phyloP scores from a whole-genome alignment of 1,284 basidiomycete species.

The Ceraceosorus guamensis region DNA sequence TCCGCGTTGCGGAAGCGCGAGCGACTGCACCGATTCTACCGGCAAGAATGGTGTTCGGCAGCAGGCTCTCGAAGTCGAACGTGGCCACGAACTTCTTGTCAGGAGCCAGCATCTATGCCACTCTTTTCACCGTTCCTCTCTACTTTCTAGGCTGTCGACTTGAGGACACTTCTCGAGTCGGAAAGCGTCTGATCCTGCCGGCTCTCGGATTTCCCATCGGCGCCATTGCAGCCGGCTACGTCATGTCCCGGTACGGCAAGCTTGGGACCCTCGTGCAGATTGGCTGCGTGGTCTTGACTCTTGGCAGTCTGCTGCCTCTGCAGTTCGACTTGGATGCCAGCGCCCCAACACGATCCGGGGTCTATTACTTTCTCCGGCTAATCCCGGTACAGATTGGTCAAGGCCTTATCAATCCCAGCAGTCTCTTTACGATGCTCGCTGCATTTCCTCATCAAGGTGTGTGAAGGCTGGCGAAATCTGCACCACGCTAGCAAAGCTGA shows the following conservation, averaged over 20 bases:
- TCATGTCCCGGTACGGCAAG: constrained; percentile 4
- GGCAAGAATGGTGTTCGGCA: constrained; percentile 1
- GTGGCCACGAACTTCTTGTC: constrained; percentile 4
- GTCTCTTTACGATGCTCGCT: constrained; percentile 1
- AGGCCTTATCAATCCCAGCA: constrained; percentile 2
- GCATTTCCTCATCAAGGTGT: neutral
- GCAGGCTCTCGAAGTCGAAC: neutral
- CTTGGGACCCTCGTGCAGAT: neutral
- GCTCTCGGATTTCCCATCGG: constrained; percentile 4
- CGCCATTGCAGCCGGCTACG: constrained; percentile 1
- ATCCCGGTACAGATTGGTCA: neutral
- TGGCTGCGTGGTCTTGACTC: neutral
- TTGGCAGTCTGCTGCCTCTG: neutral
- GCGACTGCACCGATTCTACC: constrained; percentile 2
- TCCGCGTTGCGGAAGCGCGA: neutral
- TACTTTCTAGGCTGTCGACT: constrained; percentile 1
- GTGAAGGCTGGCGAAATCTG: too few species aligned
- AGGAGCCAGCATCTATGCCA: neutral
- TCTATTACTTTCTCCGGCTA: neutral
- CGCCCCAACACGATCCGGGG: neutral
- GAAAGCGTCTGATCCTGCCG: constrained; percentile 1
- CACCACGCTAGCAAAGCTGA: too few species aligned
- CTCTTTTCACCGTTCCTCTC: constrained; percentile 3
- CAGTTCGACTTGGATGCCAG: neutral
- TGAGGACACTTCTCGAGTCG: neutral